Evolutionary conservation across 2,329 filamentous ascomycete species (phyloP).

Genomic region (Zarea fungicola): DNA sequence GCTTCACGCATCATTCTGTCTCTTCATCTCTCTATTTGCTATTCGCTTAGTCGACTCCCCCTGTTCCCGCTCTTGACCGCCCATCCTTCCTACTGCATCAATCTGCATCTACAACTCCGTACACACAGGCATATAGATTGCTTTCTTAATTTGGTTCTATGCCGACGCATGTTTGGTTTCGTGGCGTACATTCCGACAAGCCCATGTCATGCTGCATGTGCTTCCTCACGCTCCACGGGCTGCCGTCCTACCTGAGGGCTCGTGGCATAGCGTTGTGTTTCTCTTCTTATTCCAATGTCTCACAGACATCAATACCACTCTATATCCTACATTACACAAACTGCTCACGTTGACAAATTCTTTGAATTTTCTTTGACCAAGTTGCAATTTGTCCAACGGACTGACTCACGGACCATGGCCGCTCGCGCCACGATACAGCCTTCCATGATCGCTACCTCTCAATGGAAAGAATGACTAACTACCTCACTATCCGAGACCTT

Average conservation of each 20-base stretch:
- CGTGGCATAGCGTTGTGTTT: neutral
- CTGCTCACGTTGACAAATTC: neutral
- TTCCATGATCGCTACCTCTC: too few species aligned
- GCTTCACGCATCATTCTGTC: too few species aligned
- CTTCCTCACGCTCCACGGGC: neutral
- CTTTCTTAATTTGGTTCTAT: neutral
- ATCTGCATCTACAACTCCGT: too few species aligned
- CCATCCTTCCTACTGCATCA: slow-evolving; percentile 1
- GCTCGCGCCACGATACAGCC: neutral
- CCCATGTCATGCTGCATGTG: too few species aligned
- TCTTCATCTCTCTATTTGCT: neutral
- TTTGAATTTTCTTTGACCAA: too few species aligned
- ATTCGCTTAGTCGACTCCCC: neutral
- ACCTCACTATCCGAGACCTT: neutral
- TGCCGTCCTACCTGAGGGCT: slow-evolving; percentile 2
- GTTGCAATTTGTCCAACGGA: too few species aligned
- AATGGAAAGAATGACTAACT: too few species aligned
- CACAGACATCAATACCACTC: too few species aligned
- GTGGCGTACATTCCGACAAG: too few species aligned
- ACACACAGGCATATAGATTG: neutral
- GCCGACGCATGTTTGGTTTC: too few species aligned
- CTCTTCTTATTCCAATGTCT: too few species aligned
- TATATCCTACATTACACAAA: neutral
- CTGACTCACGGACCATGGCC: neutral
- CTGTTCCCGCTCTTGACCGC: neutral